These are phyloP conservation scores for Linum lewisii DNA, from an alignment of 345 rosid genomes.

Conservation along the genomic window DNA sequence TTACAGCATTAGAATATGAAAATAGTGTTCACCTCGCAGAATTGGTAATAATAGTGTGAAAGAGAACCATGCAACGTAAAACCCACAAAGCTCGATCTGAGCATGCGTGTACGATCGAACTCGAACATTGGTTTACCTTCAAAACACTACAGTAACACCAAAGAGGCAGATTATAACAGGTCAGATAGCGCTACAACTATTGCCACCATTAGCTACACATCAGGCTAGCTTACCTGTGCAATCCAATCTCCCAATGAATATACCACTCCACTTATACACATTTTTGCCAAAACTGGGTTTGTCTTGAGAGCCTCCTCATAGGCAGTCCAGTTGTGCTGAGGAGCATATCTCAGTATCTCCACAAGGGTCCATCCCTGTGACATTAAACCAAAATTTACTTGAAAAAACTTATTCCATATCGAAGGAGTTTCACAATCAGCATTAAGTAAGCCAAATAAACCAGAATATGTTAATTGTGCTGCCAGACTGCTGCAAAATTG, in stretches of 20 bases:
- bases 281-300: conserved; percentile 86
- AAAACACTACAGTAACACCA: conserved; percentile 39
- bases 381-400: conserved; percentile 6
- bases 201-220: background rate
- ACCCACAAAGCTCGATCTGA: conserved; percentile 93
- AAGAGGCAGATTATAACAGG: background rate
- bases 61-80: conserved; percentile 87
- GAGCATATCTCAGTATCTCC: conserved; percentile 89
- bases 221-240: conserved; percentile 59
- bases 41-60: conserved; percentile 85
- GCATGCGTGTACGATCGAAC: conserved; percentile 69
- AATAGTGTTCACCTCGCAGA: conserved; percentile 56
- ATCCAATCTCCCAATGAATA: conserved; percentile 95
- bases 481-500: too few species aligned
- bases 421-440: background rate
- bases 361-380: conserved; percentile 82
- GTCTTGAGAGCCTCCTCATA: conserved; percentile 81
- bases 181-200: background rate
- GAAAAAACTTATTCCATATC: background rate
- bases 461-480: too few species aligned
- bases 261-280: conserved; percentile 89
- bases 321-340: conserved; percentile 91
- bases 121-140: conserved; percentile 90
- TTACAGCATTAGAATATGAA: background rate
- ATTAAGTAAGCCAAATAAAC: background rate